phyloP scores from a whole-genome alignment of 495 filamentous ascomycete species.

The Monascus purpureus region DNA sequence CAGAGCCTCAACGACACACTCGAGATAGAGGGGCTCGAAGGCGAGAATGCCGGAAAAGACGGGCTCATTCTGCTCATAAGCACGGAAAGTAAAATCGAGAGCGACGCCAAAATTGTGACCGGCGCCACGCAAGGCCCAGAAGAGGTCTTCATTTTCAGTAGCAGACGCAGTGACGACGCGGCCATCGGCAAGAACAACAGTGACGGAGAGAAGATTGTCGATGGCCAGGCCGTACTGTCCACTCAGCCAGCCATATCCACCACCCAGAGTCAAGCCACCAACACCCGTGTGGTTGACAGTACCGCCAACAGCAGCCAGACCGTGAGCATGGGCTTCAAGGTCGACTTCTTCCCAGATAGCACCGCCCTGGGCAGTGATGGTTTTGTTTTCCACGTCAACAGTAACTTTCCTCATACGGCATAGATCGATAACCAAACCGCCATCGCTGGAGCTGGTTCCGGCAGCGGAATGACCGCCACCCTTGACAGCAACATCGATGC shows the following conservation, averaged over 20 bases:
- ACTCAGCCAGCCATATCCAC: constrained; percentile 41
- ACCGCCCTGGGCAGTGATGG: constrained; percentile 38
- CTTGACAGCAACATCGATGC: constrained; percentile 33
- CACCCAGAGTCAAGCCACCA: constrained; percentile 43
- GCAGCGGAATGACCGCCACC: constrained; percentile 40
- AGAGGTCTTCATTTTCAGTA: constrained; percentile 26
- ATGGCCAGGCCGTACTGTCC: constrained; percentile 35
- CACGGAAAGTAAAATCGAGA: constrained; percentile 33
- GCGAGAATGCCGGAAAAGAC: constrained; percentile 35
- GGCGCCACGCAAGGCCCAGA: constrained; percentile 35
- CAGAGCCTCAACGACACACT: constrained; percentile 19
- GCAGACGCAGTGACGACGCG: constrained; percentile 22
- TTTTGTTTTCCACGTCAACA: constrained; percentile 27
- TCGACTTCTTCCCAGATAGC: constrained; percentile 44
- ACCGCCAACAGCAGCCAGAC: constrained; percentile 43
- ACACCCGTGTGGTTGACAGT: constrained; percentile 47
- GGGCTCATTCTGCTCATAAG: constrained; percentile 21
- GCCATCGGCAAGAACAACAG: constrained; percentile 39
- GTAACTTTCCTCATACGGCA: constrained; percentile 34
- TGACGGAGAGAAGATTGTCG: constrained; percentile 35
- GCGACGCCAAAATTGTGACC: constrained; percentile 35
- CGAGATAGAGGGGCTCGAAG: constrained; percentile 27
- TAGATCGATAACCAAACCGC: constrained; percentile 42
- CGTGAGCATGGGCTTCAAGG: constrained; percentile 28
- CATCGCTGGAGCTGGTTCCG: constrained; percentile 32